Base-by-base conservation (phyloP, 78 protist genomes). In the Protostelium mycophagum region DNA sequence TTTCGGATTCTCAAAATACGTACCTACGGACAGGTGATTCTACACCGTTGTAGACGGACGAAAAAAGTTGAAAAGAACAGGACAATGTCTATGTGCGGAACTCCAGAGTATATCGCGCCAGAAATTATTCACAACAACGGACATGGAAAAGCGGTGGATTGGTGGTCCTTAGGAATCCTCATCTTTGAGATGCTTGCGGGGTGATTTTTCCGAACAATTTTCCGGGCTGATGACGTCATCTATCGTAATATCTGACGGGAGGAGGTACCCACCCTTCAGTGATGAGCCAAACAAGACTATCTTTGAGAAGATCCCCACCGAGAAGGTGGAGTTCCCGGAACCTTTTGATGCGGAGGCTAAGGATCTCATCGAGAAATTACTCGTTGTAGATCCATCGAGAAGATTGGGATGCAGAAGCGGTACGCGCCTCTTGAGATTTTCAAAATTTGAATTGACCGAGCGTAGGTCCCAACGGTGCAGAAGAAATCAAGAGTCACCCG, bases 121-220 rank as follows among this genome's bases (percentile, higher is more conserved):
- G 99, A 97, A 39, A 91, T 95, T 9, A 85, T 97, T 36, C 38
- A 35, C 37, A 86, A 93, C 36, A 86, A 92, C 31, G 98, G 97
- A 0, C 93, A 97, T 91, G 97, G 96, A 38, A 91, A 88, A 83
- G 91, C 96, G 0, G 98, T 97, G 16, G 99, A 98, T 85, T 97
- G 98, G 98, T 98, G 98, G 99, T 83, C 93, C 37, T 86, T 98
- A 0, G 98, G 98, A 35, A 93, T 95, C 35, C 86, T 97, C 34
- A 38, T 96, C n/a, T 97, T 93, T 85, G 98, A 97, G 87, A 97
- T 97, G 98, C 88, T 97, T 35, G 87, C 86, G 36, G 98, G 98
- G 5, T 28, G 95, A 29, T 5, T 51, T n/a, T 51, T 51, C 73
- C 31, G 16, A 5, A 51, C 73, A 51, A 16, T 25, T 96, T 96